Evolutionary conservation across 805 yeast species (phyloP), one percentile per base, ranked within the genome.

Genomic region (Saccharomycopsis microspora): DNA sequence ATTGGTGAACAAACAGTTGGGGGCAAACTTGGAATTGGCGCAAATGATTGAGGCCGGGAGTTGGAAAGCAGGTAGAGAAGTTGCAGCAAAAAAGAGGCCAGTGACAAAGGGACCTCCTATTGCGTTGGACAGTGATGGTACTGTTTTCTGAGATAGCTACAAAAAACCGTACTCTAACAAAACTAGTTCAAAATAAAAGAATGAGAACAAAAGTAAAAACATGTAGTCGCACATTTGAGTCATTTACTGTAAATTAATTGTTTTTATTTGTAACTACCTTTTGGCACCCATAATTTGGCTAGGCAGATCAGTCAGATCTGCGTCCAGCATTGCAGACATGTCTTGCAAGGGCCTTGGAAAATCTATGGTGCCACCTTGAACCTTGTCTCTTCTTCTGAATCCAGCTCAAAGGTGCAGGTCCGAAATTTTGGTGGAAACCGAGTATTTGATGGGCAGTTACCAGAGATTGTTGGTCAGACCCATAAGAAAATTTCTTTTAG

Each of bases 1-100:
- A 8, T 51, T 72, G 45, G 72, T 78, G 37, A 79, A 79, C 54
- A 63, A 68, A 32, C 64, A 66, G 45, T 57, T 78, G 44, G 62
- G 60, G 0, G 63, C 65, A 33, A 54, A 49, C 6, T 56, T 79
- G 42, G 53, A 60, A 5, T 59, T 79, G 40, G 79, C 84, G 1
- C 85, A 79, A 58, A 57, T 79, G 48, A 73, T 79, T 42, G 85
- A 79, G 54, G 84, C 85, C 3, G 85, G 85, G 0, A 71, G 78
- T 32, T 79, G 85, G 85, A 74, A 72, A 52, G 74, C 80, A 2
- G 85, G 85, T 1, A 65, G 85, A 50, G 72, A 72, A 45, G 74
- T 77, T 46, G 84, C 85, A 2, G 72, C 72, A 6, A 57, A 63
- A 48, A 55, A 66, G 50, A 68, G 85, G 55, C 70, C 74, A 5